Evolutionary conservation across 2,329 filamentous ascomycete species (phyloP).

Genomic region (Fonsecaea multimorphosa): DNA sequence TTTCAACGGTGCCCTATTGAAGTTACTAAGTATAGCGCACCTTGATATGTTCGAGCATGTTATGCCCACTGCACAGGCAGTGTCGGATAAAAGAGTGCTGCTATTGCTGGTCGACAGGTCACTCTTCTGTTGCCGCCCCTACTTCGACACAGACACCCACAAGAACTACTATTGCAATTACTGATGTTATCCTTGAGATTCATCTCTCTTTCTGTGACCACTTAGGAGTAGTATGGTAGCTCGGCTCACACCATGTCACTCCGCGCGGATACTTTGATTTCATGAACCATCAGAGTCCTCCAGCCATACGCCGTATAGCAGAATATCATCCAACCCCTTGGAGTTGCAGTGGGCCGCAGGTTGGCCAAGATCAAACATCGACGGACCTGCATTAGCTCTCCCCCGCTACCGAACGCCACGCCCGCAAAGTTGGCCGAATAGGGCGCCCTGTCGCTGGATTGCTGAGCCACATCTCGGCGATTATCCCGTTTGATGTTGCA

Average conservation of each 20-base stretch:
- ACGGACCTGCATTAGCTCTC: constrained; percentile 33
- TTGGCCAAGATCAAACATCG: constrained; percentile 14
- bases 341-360: constrained; percentile 14
- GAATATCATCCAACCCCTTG: constrained; percentile 1
- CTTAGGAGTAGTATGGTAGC: not conserved
- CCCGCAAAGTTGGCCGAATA: constrained; percentile 14
- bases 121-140: not conserved
- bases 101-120: not conserved
- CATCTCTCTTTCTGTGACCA: not conserved
- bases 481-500: constrained; percentile 6
- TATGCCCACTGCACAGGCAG: not conserved
- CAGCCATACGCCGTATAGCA: not conserved
- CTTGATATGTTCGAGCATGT: not conserved
- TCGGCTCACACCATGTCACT: not conserved
- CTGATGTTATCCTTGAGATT: not conserved
- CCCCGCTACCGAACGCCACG: constrained; percentile 29
- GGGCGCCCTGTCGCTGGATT: not conserved
- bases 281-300: not conserved
- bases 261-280: not conserved
- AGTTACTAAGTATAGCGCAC: not conserved
- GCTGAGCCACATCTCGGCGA: constrained; percentile 15
- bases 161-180: not conserved
- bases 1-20: not conserved
- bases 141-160: not conserved
- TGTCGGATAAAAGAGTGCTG: not conserved